Percentiles rank a stretch among this genome's conserved stretches.
These are phyloP conservation scores for Ophiosphaerella korrae DNA, from an alignment of 2,329 filamentous ascomycete species.

Conservation along the genomic window DNA sequence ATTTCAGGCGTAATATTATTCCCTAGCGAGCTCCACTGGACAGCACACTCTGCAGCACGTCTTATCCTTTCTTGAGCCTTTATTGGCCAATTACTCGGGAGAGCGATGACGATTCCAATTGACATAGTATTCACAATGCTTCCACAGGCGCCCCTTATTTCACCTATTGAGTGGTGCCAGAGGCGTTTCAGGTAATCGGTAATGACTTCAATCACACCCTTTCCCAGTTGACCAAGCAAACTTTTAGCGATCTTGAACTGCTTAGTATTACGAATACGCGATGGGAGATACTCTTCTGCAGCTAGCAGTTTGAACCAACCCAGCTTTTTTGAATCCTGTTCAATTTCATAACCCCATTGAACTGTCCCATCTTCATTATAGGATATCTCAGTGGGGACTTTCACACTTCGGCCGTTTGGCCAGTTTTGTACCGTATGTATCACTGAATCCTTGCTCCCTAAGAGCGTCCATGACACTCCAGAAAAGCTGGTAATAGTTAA, in stretches of 20 bases:
- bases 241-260: background rate
- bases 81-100: conserved; percentile 12
- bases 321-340: conserved; percentile 2
- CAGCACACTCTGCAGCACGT: background rate
- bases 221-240: conserved; percentile 3
- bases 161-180: conserved; percentile 7
- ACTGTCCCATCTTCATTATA: conserved; percentile 6
- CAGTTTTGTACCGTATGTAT: conserved; percentile 5
- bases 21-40: no score
- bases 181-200: conserved; percentile 9
- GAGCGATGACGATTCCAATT: conserved; percentile 8
- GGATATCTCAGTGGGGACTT: conserved; percentile 11
- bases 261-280: background rate
- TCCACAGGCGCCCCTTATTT: background rate
- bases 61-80: conserved; percentile 7
- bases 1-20: no score
- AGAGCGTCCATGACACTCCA: background rate
- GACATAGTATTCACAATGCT: conserved; percentile 3
- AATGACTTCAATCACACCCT: conserved; percentile 4
- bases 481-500: background rate
- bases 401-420: conserved; percentile 2
- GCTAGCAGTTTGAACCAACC: conserved; percentile 17
- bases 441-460: background rate
- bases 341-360: conserved; percentile 13
- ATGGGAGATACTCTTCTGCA: conserved; percentile 1